These are phyloP conservation scores for Kwoniella bestiolae DNA, from an alignment of 768 basidiomycete species.

Conservation along the genomic window DNA sequence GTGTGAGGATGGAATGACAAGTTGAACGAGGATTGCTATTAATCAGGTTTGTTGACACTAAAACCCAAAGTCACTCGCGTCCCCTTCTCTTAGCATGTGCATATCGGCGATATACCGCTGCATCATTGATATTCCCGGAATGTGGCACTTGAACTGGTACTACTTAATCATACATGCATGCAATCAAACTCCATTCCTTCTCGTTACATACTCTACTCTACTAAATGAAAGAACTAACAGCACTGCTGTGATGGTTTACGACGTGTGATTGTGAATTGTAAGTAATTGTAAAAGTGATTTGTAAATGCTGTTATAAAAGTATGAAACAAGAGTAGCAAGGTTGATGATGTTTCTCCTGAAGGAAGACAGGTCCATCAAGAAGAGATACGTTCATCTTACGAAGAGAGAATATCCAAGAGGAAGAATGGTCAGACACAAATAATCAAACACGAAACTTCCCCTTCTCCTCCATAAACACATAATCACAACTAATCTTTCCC, in stretches of 20 bases:
- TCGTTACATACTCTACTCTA: not conserved
- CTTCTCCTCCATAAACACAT: no score
- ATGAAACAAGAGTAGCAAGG: no score
- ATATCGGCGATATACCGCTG: not conserved
- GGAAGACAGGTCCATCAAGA: no score
- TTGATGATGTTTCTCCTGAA: no score
- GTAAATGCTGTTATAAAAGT: no score
- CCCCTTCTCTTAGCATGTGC: no score
- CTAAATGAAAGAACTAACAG: not conserved
- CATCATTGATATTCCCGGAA: not conserved
- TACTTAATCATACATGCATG: conserved; percentile 13
- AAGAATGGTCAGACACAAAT: no score
- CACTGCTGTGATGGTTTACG: conserved; percentile 3
- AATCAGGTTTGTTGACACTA: conserved; percentile 4
- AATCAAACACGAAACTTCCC: no score
- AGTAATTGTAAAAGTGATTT: not conserved
- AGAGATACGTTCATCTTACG: no score
- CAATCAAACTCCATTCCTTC: not conserved
- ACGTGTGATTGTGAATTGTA: not conserved
- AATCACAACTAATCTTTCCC: conserved; percentile 43
- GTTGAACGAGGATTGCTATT: not conserved
- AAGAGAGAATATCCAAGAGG: no score
- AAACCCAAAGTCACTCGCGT: conserved; percentile 26
- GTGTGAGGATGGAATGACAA: not conserved
- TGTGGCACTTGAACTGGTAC: conserved; percentile 2